phyloP scores from a whole-genome alignment of 108 stramenopile species.

The Skeletonema tropicum region DNA sequence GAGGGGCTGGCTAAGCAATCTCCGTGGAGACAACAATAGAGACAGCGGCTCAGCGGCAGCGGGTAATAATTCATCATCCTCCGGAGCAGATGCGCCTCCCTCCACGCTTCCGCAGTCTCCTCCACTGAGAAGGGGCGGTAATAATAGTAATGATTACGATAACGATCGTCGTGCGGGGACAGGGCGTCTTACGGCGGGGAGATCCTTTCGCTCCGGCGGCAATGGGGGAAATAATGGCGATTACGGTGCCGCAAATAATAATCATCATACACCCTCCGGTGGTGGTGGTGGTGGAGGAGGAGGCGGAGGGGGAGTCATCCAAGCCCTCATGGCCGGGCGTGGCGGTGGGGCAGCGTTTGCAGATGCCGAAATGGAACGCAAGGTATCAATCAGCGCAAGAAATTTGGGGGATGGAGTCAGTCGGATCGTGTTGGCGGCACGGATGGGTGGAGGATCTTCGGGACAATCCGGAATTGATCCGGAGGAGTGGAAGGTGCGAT shows the following conservation, averaged over 20 bases:
- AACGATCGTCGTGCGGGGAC: neutral
- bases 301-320: slow-evolving; percentile 34
- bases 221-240: neutral
- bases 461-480: slow-evolving; percentile 6
- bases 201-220: neutral
- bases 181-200: neutral
- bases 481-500: slow-evolving; percentile 72
- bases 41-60: neutral
- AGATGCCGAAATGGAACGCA: slow-evolving; percentile 82
- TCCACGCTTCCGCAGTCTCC: neutral
- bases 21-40: neutral
- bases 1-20: slow-evolving; percentile 5
- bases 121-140: neutral
- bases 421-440: slow-evolving; percentile 80
- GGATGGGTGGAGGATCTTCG: slow-evolving; percentile 38
- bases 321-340: slow-evolving; percentile 52
- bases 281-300: too few species aligned
- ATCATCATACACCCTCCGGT: neutral
- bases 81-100: neutral
- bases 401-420: slow-evolving; percentile 81
- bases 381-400: slow-evolving; percentile 69
- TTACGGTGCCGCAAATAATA: slow-evolving; percentile 3
- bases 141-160: neutral
- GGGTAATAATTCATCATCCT: neutral
- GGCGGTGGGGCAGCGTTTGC: slow-evolving; percentile 31